Conservation (phyloP, 257 asterid species). For the Striga asiatica region DNA sequence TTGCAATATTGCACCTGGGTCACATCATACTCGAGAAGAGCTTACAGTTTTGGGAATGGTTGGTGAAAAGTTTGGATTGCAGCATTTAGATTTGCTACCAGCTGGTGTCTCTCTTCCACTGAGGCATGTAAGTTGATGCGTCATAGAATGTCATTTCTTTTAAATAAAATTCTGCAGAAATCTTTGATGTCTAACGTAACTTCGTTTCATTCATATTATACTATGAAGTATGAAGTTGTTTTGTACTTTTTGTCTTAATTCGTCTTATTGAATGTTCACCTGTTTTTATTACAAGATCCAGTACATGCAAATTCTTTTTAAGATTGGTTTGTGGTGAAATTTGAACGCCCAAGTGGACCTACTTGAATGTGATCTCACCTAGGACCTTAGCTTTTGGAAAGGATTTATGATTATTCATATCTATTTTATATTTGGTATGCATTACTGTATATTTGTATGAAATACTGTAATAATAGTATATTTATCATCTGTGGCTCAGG, state of each 20-base stretch:
- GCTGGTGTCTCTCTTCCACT: conserved; percentile 92
- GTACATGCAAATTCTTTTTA: background rate
- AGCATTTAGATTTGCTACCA: conserved; percentile 83
- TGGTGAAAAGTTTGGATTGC: conserved; percentile 90
- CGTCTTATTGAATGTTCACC: conserved; percentile 4
- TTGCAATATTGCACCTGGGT: conserved; percentile 66
- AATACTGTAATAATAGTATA: too few relatives aligned
- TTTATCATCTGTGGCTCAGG: conserved; percentile 31
- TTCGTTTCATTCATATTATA: background rate
- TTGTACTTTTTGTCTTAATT: background rate
- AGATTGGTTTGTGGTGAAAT: conserved; percentile 3
- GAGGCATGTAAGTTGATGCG: conserved; percentile 69
- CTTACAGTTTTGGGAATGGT: conserved; percentile 85
- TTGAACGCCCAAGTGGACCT: conserved; percentile 5
- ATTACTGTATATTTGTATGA: background rate
- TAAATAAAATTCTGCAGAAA: background rate
- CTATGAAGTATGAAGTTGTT: background rate
- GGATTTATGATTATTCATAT: background rate
- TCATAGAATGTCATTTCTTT: conserved; percentile 4
- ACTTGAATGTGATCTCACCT: conserved; percentile 10
- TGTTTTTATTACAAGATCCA: background rate
- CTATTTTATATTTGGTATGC: background rate
- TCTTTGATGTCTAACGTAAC: conserved; percentile 8
- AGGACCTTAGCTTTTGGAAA: background rate
- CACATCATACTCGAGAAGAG: conserved; percentile 57